Conservation (phyloP, 495 filamentous ascomycete species). For the Talaromyces liani region DNA sequence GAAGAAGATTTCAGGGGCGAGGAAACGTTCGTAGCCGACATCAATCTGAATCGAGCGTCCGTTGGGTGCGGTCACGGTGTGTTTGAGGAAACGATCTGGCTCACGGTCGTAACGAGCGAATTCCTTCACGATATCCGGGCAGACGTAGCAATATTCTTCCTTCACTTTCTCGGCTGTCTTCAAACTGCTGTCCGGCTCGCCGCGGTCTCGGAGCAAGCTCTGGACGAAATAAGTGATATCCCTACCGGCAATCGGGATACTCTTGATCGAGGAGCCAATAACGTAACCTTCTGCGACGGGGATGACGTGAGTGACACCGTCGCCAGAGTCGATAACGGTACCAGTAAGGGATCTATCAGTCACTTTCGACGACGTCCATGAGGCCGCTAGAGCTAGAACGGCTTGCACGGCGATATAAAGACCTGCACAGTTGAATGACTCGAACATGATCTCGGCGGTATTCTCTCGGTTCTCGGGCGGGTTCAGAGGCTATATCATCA, state of each 20-base stretch:
- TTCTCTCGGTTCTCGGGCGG: constrained; percentile 98
- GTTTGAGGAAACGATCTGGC: constrained; percentile 81
- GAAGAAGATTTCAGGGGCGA: constrained; percentile 98
- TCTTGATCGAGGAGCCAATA: constrained; percentile 97
- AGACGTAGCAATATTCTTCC: constrained; percentile 97
- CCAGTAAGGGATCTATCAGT: constrained; percentile 94
- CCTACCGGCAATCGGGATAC: constrained; percentile 92
- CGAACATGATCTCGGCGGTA: constrained; percentile 99
- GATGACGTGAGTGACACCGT: constrained; percentile 98
- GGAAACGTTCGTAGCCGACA: constrained; percentile 95
- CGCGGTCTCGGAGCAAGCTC: constrained; percentile 87
- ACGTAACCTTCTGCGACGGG: constrained; percentile 98
- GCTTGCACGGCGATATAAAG: constrained; percentile 98
- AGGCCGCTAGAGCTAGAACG: constrained; percentile 90
- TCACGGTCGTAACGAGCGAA: constrained; percentile 89
- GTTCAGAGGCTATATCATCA: constrained; percentile 67
- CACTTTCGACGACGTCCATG: constrained; percentile 97
- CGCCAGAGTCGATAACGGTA: constrained; percentile 95
- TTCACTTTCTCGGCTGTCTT: constrained; percentile 98
- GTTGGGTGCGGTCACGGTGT: constrained; percentile 78
- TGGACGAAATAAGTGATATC: constrained; percentile 99
- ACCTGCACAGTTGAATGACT: constrained; percentile 98
- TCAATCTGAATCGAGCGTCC: constrained; percentile 80
- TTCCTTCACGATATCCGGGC: constrained; percentile 96
- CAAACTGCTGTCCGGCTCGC: constrained; percentile 90